A percentile compares a stretch with the other conserved stretches of the same genome.
phyloP scores from a whole-genome alignment of 805 yeast genomes.

The Suhomyces sp. region DNA sequence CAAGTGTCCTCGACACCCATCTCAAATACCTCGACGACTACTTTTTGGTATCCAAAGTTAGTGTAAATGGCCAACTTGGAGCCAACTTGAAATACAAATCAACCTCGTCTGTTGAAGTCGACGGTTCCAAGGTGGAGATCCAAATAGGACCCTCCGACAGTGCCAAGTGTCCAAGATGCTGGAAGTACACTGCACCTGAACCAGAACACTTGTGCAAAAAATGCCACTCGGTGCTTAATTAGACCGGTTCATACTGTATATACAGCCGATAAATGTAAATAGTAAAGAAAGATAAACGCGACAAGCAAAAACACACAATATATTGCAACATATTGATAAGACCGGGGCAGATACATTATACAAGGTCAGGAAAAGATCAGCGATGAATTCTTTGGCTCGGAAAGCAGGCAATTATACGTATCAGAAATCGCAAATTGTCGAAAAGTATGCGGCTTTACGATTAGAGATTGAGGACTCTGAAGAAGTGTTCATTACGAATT shows the following conservation, averaged over 20 bases:
- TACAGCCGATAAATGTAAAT: conserved; percentile 13
- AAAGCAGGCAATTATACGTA: conserved; percentile 18
- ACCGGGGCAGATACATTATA: not conserved
- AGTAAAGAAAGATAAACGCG: conserved; percentile 6
- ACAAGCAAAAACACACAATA: not conserved
- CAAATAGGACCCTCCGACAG: conserved; percentile 44
- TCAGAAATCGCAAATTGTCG: conserved; percentile 12
- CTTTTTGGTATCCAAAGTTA: conserved; percentile 62
- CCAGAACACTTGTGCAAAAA: conserved; percentile 61
- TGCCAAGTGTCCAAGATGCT: conserved; percentile 88
- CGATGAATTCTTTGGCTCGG: conserved; percentile 5
- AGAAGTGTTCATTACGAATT: too few relatives aligned
- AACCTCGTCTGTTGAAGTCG: conserved; percentile 6
- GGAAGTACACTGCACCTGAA: conserved; percentile 65
- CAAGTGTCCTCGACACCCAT: conserved; percentile 13
- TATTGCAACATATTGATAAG: not conserved
- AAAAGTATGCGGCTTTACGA: conserved; percentile 12
- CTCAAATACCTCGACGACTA: conserved; percentile 35
- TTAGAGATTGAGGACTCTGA: conserved; percentile 5
- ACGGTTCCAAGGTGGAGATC: conserved; percentile 23
- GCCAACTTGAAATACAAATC: conserved; percentile 13
- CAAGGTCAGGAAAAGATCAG: too few relatives aligned
- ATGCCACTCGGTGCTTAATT: conserved; percentile 50
- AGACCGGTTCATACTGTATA: not conserved
- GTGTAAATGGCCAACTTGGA: conserved; percentile 1